phyloP scores from a whole-genome alignment of 2,329 filamentous ascomycete genomes.

The Scortechinia acanthostroma region DNA sequence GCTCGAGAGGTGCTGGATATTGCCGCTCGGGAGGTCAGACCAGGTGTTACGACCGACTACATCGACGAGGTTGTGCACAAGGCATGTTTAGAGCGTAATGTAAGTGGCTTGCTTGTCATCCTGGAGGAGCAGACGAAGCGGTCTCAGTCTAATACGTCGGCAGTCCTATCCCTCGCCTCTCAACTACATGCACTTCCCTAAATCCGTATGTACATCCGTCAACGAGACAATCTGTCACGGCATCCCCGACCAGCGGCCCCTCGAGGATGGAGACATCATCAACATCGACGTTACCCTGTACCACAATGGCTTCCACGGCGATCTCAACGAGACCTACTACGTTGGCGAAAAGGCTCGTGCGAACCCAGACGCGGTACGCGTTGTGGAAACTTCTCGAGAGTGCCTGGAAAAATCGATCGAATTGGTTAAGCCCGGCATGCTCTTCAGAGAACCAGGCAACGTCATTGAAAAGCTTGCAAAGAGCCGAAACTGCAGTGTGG shows the following conservation, averaged over 20 bases:
- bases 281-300: constrained; percentile 66
- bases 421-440: constrained; percentile 61
- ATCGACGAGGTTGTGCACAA: constrained; percentile 65
- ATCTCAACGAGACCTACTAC: constrained; percentile 68
- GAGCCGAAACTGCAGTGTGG: constrained; percentile 50
- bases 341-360: constrained; percentile 55
- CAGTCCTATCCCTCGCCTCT: constrained; percentile 65
- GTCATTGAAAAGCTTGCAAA: constrained; percentile 65
- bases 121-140: neutral
- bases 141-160: constrained; percentile 1
- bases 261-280: constrained; percentile 62
- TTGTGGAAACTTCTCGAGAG: constrained; percentile 58
- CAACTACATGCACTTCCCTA: constrained; percentile 65
- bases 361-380: constrained; percentile 55
- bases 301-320: constrained; percentile 62
- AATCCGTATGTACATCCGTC: constrained; percentile 63
- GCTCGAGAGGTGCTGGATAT: constrained; percentile 62
- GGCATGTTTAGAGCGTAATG: constrained; percentile 59
- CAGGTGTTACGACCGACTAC: constrained; percentile 62
- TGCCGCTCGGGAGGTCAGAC: constrained; percentile 50
- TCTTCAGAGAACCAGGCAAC: constrained; percentile 60
- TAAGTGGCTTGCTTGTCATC: constrained; percentile 26
- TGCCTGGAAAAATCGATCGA: constrained; percentile 58
- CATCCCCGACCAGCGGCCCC: constrained; percentile 57
- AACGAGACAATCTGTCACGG: constrained; percentile 70